Evolutionary conservation across 345 rosid genomes (phyloP), one percentile per base, ranked within the genome.

Genomic region (Turnera subulata): DNA sequence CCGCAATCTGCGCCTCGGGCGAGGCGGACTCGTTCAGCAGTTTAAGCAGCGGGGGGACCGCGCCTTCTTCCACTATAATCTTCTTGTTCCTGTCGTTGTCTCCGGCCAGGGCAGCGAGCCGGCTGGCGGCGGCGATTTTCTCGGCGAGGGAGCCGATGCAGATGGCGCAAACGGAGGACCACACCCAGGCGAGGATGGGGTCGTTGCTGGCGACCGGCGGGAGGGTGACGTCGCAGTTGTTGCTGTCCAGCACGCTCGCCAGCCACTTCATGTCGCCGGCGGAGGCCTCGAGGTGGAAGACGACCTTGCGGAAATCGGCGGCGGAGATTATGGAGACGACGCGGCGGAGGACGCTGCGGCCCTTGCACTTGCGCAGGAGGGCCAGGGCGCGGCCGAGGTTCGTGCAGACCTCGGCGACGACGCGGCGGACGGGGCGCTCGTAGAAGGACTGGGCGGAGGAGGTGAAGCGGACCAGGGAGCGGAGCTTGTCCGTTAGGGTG

Each of bases 191-290:
- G 12, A 92, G 74, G 46, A 92, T 86, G 52, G 98, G 98, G 59
- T 92, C 93, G 56, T 84, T 92, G 32, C 89, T 82, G 0, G 93
- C 95, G 23, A 89, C 84, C 1, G 98, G 98, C 1, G 98, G 98
- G 14, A 91, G 80, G 11, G 89, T 58, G 37, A 71, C 76, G 16
- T 75, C 76, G 16, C n/a, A n/a, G n/a, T 73, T 73, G 6, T 81
- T 84, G 23, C 75, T 60, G 46, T 80, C 86, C 29, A 82, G 67
- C 6, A 86, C 74, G 20, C 82, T 82, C 53, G 71, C 66, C 7
- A 92, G 77, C 98, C 98, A 89, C 66, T 65, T 75, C 70, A 89
- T 58, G 66, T 92, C 98, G n/a, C 91, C 96, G 33, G 76, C 69
- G 22, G 96, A 92, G 50, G 91, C 82, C 35, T 92, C 98, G 0